These are phyloP conservation scores for Blastobotrys ciferrii DNA, from an alignment of 1,139 yeast species.

Conservation along the genomic window DNA sequence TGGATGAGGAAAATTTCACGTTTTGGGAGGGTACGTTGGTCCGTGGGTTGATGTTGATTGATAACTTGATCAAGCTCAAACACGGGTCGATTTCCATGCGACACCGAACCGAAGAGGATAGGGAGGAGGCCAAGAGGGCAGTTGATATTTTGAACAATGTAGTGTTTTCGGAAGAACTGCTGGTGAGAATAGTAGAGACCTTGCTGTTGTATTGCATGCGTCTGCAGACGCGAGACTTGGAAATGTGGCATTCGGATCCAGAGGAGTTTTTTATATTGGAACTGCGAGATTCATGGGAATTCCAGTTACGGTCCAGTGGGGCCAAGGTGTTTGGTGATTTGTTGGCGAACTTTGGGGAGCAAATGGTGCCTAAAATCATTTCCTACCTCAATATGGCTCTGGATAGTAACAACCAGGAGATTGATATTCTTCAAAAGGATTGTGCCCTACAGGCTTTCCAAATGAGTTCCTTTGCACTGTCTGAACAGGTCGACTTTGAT, in stretches of 20 bases:
- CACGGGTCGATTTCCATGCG: conserved; percentile 68
- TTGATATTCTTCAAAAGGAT: conserved; percentile 63
- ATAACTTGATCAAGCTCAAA: conserved; percentile 60
- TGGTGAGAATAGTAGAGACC: conserved; percentile 60
- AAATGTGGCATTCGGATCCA: conserved; percentile 79
- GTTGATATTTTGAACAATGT: conserved; percentile 50
- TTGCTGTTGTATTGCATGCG: conserved; percentile 72
- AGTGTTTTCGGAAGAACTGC: conserved; percentile 56
- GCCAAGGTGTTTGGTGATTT: conserved; percentile 81
- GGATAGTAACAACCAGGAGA: conserved; percentile 32
- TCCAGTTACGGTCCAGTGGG: conserved; percentile 81
- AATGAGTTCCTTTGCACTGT: conserved; percentile 64
- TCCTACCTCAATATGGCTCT: conserved; percentile 59
- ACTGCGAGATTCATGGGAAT: conserved; percentile 74
- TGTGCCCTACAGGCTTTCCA: conserved; percentile 80
- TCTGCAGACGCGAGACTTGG: conserved; percentile 71
- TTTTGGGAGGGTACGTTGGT: conserved; percentile 79
- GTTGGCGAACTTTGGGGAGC: conserved; percentile 59
- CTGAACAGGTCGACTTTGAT: conserved; percentile 64
- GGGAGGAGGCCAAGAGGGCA: conserved; percentile 59
- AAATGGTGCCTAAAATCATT: conserved; percentile 60
- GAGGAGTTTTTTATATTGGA: conserved; percentile 93
- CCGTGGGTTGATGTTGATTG: conserved; percentile 65
- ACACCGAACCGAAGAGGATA: conserved; percentile 53
- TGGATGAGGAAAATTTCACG: conserved; percentile 36